A percentile compares a stretch with the other conserved stretches of the same genome.
Evolutionary conservation across 139 green algal genomes (phyloP).

Genomic region (Coccomyxa sp.): DNA sequence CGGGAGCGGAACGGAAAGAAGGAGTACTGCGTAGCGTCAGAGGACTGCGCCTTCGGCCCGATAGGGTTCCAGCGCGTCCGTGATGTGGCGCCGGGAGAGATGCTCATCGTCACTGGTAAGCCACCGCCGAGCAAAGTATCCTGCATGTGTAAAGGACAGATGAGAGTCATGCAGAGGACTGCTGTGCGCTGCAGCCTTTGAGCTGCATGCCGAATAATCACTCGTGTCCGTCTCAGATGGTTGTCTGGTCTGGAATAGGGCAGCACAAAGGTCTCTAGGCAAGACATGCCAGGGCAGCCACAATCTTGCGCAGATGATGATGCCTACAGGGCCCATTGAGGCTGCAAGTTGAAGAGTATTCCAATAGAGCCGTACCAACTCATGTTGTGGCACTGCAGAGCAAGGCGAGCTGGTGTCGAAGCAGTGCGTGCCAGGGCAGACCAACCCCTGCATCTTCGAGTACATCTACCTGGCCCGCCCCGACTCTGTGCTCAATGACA

Average conservation of each 20-base stretch:
- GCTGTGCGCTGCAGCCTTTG: background rate
- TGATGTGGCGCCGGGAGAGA: constrained; percentile 92
- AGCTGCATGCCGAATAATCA: background rate
- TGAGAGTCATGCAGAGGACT: background rate
- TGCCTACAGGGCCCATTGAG: no score
- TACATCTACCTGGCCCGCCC: constrained; percentile 98
- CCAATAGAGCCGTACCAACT: no score
- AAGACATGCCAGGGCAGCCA: no score
- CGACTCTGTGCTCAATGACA: constrained; percentile 91
- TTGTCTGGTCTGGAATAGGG: no score
- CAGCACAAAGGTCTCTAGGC: no score
- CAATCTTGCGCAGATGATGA: no score
- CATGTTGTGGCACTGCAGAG: no score
- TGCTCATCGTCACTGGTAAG: constrained; percentile 70
- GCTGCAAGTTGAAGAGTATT: no score
- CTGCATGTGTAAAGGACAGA: background rate
- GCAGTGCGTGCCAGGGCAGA: constrained; percentile 55
- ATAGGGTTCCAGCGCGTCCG: constrained; percentile 91
- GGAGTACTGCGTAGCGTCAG: constrained; percentile 90
- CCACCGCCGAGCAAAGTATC: background rate
- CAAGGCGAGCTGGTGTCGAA: constrained; percentile 72
- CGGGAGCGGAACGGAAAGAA: constrained; percentile 44
- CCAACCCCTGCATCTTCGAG: constrained; percentile 97
- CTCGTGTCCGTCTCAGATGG: no score
- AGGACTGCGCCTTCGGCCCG: constrained; percentile 98